Base-by-base conservation (phyloP, 2,329 filamentous ascomycete species). In the Sporothrix curviconia region DNA sequence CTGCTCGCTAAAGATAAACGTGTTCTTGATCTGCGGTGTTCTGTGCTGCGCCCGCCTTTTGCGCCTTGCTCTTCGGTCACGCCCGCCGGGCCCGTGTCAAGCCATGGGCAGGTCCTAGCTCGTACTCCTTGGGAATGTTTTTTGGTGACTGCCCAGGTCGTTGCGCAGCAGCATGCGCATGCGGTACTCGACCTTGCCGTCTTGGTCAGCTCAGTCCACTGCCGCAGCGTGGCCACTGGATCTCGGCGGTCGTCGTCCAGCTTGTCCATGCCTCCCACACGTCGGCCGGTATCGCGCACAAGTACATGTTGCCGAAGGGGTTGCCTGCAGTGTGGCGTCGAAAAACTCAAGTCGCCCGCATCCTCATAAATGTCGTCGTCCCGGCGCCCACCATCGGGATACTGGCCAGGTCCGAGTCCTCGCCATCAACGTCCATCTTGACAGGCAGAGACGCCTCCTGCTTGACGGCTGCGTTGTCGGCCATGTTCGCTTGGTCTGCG, bases 1-100 rank as follows among this genome's bases (percentile, higher is more conserved):
- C 70, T 95, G 91, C 72, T 99, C 94, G 40, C 88, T 91, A 68
- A 99, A 99, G 57, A 97, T 78, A 69, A 88, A 95, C 19, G 91
- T 94, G 71, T 96, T 96, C 66, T 83, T 83, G 34, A 92, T 83
- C n/a, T 81, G 70, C 56, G n/a, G 71, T 67, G 51, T 78, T 76
- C 55, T 62, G 60, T 14, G n/a, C n/a, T n/a, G 46, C 30, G 12
- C 25, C n/a, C 24, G 11, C n/a, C n/a, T n/a, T n/a, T 4, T 5
- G 28, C 28, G 7, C 52, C 8, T 36, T n/a, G 15, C 40, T 15
- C 19, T n/a, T 37, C 17, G 9, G 15, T 25, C 15, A 17, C 42
- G 42, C 42, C 42, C 19, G 12, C n/a, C 24, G n/a, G 44, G 22
- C 24, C 49, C 56, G 50, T 43, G 52, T 68, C 73, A 42, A 76